A percentile compares a stretch with the other conserved stretches of the same genome.
These are phyloP conservation scores for Spongospora subterranea DNA, from an alignment of 208 protist genomes.

Conservation along the genomic window DNA sequence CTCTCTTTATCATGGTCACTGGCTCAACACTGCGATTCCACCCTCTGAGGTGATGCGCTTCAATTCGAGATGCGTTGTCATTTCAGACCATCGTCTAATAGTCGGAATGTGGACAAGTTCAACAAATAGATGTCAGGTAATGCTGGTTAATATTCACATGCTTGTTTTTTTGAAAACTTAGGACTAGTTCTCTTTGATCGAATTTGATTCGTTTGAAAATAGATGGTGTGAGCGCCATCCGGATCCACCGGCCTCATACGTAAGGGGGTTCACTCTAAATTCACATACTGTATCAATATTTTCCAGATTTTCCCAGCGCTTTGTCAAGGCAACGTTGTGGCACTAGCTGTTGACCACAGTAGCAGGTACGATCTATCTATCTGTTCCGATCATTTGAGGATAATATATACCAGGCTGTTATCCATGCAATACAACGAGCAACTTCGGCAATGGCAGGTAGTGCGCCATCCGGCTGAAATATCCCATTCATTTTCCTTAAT, in stretches of 20 bases:
- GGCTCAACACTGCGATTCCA: neutral
- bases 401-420: neutral
- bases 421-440: neutral
- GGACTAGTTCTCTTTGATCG: slow-evolving; percentile 43
- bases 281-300: neutral
- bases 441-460: neutral
- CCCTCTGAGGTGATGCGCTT: neutral
- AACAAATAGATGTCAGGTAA: neutral
- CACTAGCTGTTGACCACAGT: neutral
- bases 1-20: neutral
- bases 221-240: neutral
- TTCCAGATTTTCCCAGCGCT: slow-evolving; percentile 8
- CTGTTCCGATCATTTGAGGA: neutral
- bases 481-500: neutral
- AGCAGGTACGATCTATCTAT: neutral
- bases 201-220: neutral
- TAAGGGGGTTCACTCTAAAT: neutral
- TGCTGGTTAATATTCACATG: neutral
- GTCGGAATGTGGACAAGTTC: slow-evolving; percentile 32
- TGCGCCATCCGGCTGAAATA: neutral
- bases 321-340: neutral
- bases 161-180: neutral
- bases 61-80: neutral
- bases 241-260: neutral
- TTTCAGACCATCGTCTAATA: neutral